A percentile compares a stretch with the other conserved stretches of the same genome.
phyloP scores from a whole-genome alignment of 164 flowering plant species.

The Stephania japonica region DNA sequence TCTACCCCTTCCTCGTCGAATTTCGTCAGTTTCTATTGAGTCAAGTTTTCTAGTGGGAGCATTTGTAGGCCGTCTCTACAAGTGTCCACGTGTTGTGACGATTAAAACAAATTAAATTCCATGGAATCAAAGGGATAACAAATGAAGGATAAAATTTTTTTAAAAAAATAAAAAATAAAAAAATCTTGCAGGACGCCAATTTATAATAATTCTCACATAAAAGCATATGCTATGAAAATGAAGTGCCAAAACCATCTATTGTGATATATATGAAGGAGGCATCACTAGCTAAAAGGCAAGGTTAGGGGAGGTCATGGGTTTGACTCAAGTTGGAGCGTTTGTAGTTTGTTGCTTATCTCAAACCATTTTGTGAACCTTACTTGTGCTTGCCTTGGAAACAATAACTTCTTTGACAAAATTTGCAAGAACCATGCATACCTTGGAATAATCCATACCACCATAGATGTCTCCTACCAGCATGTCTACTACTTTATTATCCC shows the following conservation, averaged over 20 bases:
- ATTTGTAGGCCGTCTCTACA: too few species aligned
- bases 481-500: slow-evolving; percentile 82
- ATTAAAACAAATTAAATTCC: too few species aligned
- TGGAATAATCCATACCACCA: slow-evolving; percentile 88
- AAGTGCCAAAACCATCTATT: too few species aligned
- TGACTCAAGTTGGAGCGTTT: neutral
- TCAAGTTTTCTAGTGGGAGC: too few species aligned
- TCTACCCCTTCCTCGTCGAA: too few species aligned
- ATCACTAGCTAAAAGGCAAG: too few species aligned
- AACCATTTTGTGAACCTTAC: neutral
- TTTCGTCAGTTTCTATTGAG: too few species aligned
- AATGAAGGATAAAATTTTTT: too few species aligned
- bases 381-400: neutral
- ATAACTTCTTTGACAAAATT: neutral
- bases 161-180: too few species aligned
- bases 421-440: slow-evolving; percentile 37
- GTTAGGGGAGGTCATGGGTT: neutral
- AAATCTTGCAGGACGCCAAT: neutral
- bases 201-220: neutral
- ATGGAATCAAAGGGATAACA: too few species aligned
- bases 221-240: neutral
- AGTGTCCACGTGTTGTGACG: too few species aligned
- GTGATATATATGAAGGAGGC: too few species aligned
- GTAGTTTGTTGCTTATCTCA: neutral
- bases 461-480: slow-evolving; percentile 98